A percentile compares a stretch with the other conserved stretches of the same genome.
Evolutionary conservation across 257 asterid genomes (phyloP).

Genomic region (Solanum clarkiae): DNA sequence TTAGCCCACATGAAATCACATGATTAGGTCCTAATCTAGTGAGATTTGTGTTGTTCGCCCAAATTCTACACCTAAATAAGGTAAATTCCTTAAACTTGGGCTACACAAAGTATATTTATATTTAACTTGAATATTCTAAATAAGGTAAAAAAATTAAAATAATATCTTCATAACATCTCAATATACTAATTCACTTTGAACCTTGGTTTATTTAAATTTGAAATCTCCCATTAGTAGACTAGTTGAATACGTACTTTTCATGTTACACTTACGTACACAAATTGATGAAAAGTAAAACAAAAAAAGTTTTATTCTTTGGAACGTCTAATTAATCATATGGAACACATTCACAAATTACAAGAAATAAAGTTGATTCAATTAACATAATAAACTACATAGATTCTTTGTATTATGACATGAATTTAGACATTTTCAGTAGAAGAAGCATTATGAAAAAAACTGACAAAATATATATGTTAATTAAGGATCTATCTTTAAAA

Average conservation of each 20-base stretch:
- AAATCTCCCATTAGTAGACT: not conserved
- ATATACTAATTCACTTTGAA: not conserved
- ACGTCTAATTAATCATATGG: not conserved
- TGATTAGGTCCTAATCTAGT: no score
- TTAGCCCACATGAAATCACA: no score
- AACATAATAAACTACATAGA: not conserved
- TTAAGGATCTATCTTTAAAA: not conserved
- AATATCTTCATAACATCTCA: not conserved
- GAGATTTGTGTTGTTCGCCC: no score
- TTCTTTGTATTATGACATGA: not conserved
- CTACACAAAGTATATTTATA: not conserved
- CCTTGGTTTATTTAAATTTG: not conserved
- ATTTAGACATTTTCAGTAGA: not conserved
- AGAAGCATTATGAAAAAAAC: not conserved
- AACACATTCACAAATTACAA: not conserved
- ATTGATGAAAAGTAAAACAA: not conserved
- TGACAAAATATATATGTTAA: not conserved
- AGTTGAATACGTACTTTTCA: not conserved
- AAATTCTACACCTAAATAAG: not conserved
- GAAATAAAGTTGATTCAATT: not conserved
- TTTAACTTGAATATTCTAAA: not conserved
- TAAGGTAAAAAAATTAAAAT: not conserved
- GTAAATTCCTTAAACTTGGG: not conserved
- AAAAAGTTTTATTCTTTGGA: not conserved
- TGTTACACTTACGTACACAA: not conserved